phyloP scores from a whole-genome alignment of 805 yeast species.

The Ogataea saltuana region DNA sequence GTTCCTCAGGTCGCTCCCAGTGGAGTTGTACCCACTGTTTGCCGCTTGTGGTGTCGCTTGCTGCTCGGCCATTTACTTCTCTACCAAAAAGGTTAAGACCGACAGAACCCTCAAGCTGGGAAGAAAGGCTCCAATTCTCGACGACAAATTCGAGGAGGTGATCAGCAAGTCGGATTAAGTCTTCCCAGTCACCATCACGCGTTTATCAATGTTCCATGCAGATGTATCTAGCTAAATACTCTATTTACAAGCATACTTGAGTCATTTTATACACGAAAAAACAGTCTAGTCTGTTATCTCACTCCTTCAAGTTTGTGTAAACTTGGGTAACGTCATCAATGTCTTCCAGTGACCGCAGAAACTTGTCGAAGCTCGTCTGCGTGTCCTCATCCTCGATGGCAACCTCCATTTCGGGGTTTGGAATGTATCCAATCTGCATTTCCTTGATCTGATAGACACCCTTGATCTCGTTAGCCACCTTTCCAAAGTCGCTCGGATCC shows the following conservation, averaged over 20 bases:
- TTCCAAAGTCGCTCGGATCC: conserved; percentile 62
- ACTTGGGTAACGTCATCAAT: conserved; percentile 83
- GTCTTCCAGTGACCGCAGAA: conserved; percentile 64
- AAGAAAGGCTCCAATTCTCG: conserved; percentile 46
- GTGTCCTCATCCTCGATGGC: conserved; percentile 55
- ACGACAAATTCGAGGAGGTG: conserved; percentile 40
- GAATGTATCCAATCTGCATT: conserved; percentile 66
- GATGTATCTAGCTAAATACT: conserved; percentile 3
- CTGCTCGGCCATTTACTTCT: conserved; percentile 49
- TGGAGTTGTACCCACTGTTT: conserved; percentile 59
- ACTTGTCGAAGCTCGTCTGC: conserved; percentile 53
- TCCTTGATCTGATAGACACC: conserved; percentile 63
- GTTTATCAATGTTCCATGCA: not conserved
- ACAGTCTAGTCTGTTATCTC: not conserved
- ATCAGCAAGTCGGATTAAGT: conserved; percentile 30
- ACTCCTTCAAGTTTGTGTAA: conserved; percentile 62
- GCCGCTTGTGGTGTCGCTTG: conserved; percentile 57
- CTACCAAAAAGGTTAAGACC: conserved; percentile 49
- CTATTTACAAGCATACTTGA: conserved; percentile 7
- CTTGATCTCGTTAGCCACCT: conserved; percentile 59
- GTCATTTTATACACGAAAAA: conserved; percentile 7
- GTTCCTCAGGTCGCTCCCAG: conserved; percentile 41
- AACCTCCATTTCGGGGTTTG: conserved; percentile 61
- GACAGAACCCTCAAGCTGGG: conserved; percentile 52
- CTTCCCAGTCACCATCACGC: conserved; percentile 4